These are phyloP conservation scores for Aspergillus conjunctus DNA, from an alignment of 495 filamentous ascomycete species.

Conservation along the genomic window DNA sequence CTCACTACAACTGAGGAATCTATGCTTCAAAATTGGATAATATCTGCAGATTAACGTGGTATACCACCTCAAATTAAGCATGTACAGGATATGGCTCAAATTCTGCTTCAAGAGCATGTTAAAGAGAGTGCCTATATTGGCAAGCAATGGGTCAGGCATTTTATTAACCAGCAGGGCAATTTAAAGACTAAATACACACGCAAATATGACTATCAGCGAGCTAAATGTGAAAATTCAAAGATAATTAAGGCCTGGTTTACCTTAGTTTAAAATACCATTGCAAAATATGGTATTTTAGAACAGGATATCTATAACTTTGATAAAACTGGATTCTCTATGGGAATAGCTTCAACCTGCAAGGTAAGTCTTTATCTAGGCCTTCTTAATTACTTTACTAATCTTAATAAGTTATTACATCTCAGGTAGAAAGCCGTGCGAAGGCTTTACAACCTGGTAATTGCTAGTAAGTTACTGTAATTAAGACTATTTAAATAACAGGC, in stretches of 20 bases:
- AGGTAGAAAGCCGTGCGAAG: constrained; percentile 3
- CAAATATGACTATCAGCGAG: no score
- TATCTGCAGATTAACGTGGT: constrained; percentile 11
- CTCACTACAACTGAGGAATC: background rate
- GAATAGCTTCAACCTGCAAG: no score
- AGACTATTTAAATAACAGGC: no score
- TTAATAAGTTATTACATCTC: constrained; percentile 5
- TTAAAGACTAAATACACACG: constrained; percentile 17
- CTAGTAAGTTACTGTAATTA: background rate
- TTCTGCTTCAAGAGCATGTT: constrained; percentile 7
- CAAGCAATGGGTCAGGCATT: constrained; percentile 11
- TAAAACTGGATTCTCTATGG: no score
- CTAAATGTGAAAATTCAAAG: no score
- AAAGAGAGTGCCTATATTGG: background rate
- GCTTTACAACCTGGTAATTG: background rate
- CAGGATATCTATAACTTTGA: no score
- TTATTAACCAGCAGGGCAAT: constrained; percentile 2
- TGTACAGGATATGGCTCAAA: constrained; percentile 5
- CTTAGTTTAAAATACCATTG: no score
- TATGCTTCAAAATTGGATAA: constrained; percentile 1
- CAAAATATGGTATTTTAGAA: no score
- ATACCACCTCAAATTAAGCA: constrained; percentile 6
- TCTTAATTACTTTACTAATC: no score
- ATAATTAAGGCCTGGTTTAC: no score
- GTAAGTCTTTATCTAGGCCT: no score